Percentiles rank a stretch among this genome's conserved stretches.
phyloP scores from a whole-genome alignment of 768 basidiomycete genomes.

The Coprinopsis sp. region DNA sequence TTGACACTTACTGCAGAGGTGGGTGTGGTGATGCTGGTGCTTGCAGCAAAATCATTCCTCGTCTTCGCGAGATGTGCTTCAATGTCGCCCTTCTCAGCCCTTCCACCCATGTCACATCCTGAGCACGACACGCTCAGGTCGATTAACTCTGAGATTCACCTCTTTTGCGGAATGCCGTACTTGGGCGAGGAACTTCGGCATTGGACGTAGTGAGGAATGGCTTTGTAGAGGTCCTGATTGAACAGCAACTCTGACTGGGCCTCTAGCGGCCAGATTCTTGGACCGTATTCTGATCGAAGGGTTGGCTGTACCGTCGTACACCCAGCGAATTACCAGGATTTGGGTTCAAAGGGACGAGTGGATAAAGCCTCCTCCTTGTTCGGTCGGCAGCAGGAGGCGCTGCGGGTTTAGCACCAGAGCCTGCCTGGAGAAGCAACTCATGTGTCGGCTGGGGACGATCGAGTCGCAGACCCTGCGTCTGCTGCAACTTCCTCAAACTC shows the following conservation, averaged over 20 bases:
- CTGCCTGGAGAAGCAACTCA: too few species aligned
- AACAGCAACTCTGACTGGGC: too few species aligned
- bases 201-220: background rate
- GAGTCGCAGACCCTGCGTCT: conserved; percentile 14
- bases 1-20: conserved; percentile 15
- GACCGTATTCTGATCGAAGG: background rate
- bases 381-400: too few species aligned
- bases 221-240: too few species aligned
- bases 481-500: conserved; percentile 45
- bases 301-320: too few species aligned
- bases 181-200: conserved; percentile 55
- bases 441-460: background rate
- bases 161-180: conserved; percentile 74
- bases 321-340: conserved; percentile 1
- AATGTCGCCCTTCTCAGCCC: conserved; percentile 72
- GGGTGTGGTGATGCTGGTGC: conserved; percentile 10
- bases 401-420: too few species aligned
- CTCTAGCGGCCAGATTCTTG: background rate
- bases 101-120: conserved; percentile 70
- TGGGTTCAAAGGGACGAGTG: conserved; percentile 49
- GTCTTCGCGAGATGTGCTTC: conserved; percentile 49
- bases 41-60: conserved; percentile 2
- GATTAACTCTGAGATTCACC: conserved; percentile 44
- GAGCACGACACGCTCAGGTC: conserved; percentile 53
- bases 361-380: conserved; percentile 45